Conservation (phyloP, 805 yeast genomes). For the Yamadazyma ubonensis region DNA sequence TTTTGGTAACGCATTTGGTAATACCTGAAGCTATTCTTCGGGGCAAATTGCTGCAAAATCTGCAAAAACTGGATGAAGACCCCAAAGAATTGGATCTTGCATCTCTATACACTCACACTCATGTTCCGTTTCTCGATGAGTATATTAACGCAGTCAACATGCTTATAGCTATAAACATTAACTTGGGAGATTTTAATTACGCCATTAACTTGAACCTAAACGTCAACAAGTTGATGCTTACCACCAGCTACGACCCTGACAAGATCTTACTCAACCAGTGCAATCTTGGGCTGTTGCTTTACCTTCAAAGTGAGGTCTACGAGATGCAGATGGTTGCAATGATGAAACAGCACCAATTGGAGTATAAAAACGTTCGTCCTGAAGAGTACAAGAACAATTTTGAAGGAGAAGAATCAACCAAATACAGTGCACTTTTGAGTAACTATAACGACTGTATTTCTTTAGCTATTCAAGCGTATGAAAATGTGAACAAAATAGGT, state of each 20-base stretch:
- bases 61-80: too few relatives aligned
- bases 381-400: constrained; percentile 21
- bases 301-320: constrained; percentile 62
- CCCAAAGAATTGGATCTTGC: too few relatives aligned
- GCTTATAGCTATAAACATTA: constrained; percentile 66
- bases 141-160: constrained; percentile 75
- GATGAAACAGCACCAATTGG: constrained; percentile 34
- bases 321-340: constrained; percentile 35
- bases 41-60: constrained; percentile 29
- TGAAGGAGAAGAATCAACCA: neutral
- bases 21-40: constrained; percentile 67
- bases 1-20: constrained; percentile 59
- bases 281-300: constrained; percentile 67
- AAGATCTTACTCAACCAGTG: constrained; percentile 65
- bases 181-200: constrained; percentile 62
- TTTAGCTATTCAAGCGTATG: constrained; percentile 33
- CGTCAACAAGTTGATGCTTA: constrained; percentile 70
- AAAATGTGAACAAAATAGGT: constrained; percentile 34
- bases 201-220: constrained; percentile 62
- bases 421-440: constrained; percentile 26
- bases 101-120: too few relatives aligned
- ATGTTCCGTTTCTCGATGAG: constrained; percentile 75
- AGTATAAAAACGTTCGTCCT: constrained; percentile 17
- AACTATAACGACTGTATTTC: constrained; percentile 22
- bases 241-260: constrained; percentile 65